Evolutionary conservation across 352 stramenopile genomes (phyloP).

Genomic region (Pythium brassicae): DNA sequence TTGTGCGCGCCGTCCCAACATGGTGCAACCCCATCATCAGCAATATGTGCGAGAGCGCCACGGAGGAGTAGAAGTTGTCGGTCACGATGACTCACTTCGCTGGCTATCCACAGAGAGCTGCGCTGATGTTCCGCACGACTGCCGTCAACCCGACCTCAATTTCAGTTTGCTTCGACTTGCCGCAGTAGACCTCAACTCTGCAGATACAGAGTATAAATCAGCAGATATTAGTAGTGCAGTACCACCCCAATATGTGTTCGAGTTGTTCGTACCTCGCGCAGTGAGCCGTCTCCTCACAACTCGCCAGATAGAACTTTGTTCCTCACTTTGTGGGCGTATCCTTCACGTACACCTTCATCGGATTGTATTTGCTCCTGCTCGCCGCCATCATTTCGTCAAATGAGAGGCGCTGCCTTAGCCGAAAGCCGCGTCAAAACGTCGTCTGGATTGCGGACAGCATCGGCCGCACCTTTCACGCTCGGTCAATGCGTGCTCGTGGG

Average conservation of each 20-base stretch:
- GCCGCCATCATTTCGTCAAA: constrained; percentile 6
- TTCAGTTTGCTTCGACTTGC: background rate
- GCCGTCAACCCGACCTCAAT: background rate
- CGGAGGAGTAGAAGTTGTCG: no score
- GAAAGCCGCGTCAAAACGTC: constrained; percentile 4
- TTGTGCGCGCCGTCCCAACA: no score
- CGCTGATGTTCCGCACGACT: background rate
- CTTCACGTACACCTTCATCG: constrained; percentile 7
- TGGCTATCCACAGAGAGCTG: background rate
- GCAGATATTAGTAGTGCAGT: background rate
- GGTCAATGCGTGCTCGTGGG: background rate
- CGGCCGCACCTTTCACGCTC: background rate
- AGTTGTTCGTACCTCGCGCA: background rate
- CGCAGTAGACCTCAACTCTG: constrained; percentile 7
- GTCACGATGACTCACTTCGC: background rate
- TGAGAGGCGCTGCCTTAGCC: background rate
- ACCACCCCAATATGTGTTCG: background rate
- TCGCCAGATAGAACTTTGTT: constrained; percentile 6
- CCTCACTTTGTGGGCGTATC: constrained; percentile 9
- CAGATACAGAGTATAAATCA: background rate
- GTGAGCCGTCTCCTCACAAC: constrained; percentile 6
- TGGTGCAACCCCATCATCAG: no score
- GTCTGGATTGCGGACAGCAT: background rate
- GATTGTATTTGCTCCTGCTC: background rate
- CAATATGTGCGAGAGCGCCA: no score